These are phyloP conservation scores for Forsythia viridissima DNA, from an alignment of 257 asterid genomes.

Conservation along the genomic window DNA sequence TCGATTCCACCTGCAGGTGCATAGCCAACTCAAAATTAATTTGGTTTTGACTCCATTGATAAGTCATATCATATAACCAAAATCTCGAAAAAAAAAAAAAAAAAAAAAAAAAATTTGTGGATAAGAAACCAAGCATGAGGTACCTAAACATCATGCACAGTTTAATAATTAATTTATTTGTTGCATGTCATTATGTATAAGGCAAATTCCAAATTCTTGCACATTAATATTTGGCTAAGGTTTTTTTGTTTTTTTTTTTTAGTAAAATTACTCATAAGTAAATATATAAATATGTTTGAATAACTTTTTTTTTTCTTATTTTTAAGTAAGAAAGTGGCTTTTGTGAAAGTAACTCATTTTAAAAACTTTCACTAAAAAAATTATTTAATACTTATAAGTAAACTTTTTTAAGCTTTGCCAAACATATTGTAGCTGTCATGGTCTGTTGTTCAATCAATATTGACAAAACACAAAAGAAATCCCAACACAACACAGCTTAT, in stretches of 20 bases:
- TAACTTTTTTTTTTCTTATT: neutral
- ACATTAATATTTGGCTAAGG: neutral
- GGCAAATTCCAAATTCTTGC: slow-evolving; percentile 13
- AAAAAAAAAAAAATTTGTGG: too few species aligned
- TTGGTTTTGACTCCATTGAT: neutral
- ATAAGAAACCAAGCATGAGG: slow-evolving; percentile 14
- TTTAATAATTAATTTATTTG: slow-evolving; percentile 16
- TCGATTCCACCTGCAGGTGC: neutral
- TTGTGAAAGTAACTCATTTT: neutral
- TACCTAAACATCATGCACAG: neutral
- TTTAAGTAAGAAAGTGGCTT: neutral
- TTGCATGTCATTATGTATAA: neutral
- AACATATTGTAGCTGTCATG: neutral
- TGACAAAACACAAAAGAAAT: slow-evolving; percentile 3
- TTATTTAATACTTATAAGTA: neutral
- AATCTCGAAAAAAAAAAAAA: slow-evolving; percentile 3
- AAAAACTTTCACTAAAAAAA: too few species aligned
- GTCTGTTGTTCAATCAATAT: slow-evolving; percentile 2
- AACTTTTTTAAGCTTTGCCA: neutral
- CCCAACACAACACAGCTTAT: neutral
- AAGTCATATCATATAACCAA: neutral
- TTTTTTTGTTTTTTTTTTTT: too few species aligned
- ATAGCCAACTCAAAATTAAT: neutral
- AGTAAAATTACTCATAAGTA: neutral
- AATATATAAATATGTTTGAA: neutral